Evolutionary conservation across 225 moss, liverwort and hornwort genomes (phyloP), one percentile per base, ranked within the genome.

Genomic region (Thuidium tamariscinum): DNA sequence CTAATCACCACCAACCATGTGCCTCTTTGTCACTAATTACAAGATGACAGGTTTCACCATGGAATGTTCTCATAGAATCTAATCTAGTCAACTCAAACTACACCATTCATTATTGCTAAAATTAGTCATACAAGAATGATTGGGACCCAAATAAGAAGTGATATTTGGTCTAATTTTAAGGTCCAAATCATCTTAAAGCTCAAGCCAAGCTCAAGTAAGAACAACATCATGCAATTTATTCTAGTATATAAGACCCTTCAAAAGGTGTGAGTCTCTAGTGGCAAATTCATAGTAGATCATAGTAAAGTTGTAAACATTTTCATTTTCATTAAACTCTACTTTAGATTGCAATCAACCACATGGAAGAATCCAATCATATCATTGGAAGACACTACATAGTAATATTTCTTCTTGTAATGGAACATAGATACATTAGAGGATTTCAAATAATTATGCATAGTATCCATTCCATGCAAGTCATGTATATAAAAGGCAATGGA

Each of bases 1-100:
- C 1, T 16, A 51, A 74, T 51, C 1, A n/a, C 1, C 34, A 0
- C 2, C 3, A 5, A n/a, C 0, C 0, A 0, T 0, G 0, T 13
- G 12, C 5, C 3, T 34, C 5, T 1, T 34, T 74, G 5, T 34
- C 7, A 32, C 1, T 1, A 2, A 13, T 2, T 74, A 8, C 0
- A 74, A 73, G 51, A 51, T 74, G 34, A 34, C 13, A 34, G 21
- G 13, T 74, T 74, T 34, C 3, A 74, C 3, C 1, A 22, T n/a
- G 3, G 13, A 74, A 74, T 52, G 14, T 21, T 3, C 13, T 51
- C 13, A 14, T 34, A 51, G 2, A 74, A 1, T 52, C 2, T 3
- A 52, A 22, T 0, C 0, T 0, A n/a, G 0, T 74, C 5, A 12
- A 34, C 2, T 1, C 1, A 1, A 0, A 32, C 18, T 49, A 32